These are phyloP conservation scores for Huntiella moniliformis DNA, from an alignment of 2,329 filamentous ascomycete species.

Conservation along the genomic window DNA sequence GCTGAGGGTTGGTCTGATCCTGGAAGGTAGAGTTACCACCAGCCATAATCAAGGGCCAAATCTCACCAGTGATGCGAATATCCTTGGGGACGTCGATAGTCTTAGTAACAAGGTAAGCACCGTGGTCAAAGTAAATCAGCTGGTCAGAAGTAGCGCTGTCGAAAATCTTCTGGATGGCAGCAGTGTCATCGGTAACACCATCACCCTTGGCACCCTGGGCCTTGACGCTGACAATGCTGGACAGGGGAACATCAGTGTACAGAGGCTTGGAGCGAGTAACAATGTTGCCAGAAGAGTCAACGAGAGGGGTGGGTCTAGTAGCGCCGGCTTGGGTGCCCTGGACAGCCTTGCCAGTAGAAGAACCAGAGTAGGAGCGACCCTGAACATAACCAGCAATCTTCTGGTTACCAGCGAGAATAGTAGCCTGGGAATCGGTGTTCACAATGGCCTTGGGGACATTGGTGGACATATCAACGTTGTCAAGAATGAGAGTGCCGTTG, in stretches of 20 bases:
- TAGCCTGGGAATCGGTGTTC: slow-evolving; percentile 33
- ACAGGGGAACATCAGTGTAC: slow-evolving; percentile 50
- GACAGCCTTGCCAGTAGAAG: slow-evolving; percentile 28
- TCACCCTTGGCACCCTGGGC: slow-evolving; percentile 70
- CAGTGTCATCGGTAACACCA: slow-evolving; percentile 71
- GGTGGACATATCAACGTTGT: slow-evolving; percentile 69
- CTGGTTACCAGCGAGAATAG: slow-evolving; percentile 49
- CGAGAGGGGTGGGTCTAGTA: slow-evolving; percentile 46
- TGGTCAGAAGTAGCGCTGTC: slow-evolving; percentile 44
- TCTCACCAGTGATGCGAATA: slow-evolving; percentile 75
- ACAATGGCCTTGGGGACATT: slow-evolving; percentile 49
- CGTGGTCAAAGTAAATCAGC: slow-evolving; percentile 58
- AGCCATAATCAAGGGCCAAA: slow-evolving; percentile 81
- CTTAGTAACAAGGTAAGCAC: slow-evolving; percentile 49
- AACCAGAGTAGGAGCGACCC: slow-evolving; percentile 50
- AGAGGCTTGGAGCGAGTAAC: slow-evolving; percentile 80
- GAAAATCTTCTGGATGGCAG: slow-evolving; percentile 61
- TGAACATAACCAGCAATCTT: slow-evolving; percentile 59
- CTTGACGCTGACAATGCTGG: slow-evolving; percentile 68
- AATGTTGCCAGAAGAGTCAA: slow-evolving; percentile 44
- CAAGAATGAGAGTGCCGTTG: slow-evolving; percentile 66
- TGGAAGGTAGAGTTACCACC: slow-evolving; percentile 51
- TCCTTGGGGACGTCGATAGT: slow-evolving; percentile 59
- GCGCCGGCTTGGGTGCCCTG: slow-evolving; percentile 36
- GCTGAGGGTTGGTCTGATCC: slow-evolving; percentile 55